Conservation (phyloP, 2,329 filamentous ascomycete species). For the Aspergillus sp. region DNA sequence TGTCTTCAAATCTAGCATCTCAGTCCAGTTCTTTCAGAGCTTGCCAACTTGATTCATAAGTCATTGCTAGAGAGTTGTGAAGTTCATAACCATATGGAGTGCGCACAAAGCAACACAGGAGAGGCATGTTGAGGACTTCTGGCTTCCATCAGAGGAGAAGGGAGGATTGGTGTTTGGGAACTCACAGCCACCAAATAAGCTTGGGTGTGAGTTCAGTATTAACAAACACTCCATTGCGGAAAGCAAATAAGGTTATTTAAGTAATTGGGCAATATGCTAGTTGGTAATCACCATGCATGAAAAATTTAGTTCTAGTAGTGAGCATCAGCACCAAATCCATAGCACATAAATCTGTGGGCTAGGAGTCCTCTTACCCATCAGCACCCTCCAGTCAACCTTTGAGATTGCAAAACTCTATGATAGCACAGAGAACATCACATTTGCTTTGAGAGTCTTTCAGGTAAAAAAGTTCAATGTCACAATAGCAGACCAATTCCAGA, state of each 20-base stretch:
- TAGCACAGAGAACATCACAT: constrained; percentile 16
- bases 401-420: constrained; percentile 21
- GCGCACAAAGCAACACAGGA: constrained; percentile 16
- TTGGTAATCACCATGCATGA: constrained; percentile 22
- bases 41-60: constrained; percentile 18
- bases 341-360: not conserved
- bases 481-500: constrained; percentile 16
- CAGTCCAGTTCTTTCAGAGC: constrained; percentile 17
- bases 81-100: constrained; percentile 17
- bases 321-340: constrained; percentile 7
- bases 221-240: constrained; percentile 15
- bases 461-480: constrained; percentile 19
- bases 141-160: constrained; percentile 4
- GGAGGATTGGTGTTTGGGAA: constrained; percentile 11
- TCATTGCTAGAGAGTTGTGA: constrained; percentile 16
- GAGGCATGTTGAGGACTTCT: constrained; percentile 15
- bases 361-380: constrained; percentile 21
- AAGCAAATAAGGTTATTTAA: constrained; percentile 19
- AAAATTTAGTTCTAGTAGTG: constrained; percentile 19
- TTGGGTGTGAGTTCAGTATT: constrained; percentile 18
- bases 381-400: constrained; percentile 19
- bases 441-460: constrained; percentile 14
- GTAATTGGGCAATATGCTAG: constrained; percentile 19
- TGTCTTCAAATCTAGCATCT: constrained; percentile 19
- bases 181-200: constrained; percentile 17